Evolutionary conservation across 257 asterid species (phyloP).

Genomic region (Phtheirospermum japonicum): DNA sequence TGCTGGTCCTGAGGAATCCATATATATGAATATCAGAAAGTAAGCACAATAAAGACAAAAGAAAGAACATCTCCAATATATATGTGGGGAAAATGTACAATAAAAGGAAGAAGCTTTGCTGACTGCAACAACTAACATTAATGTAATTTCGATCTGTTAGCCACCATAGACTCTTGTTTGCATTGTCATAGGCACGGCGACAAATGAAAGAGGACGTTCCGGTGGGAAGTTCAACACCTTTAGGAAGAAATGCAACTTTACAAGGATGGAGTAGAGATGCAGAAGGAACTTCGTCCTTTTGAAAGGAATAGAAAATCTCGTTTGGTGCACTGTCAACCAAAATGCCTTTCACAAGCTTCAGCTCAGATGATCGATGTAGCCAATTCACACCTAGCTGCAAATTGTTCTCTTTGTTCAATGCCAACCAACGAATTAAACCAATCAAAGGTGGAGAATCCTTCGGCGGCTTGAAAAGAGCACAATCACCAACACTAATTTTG

Average conservation of each 20-base stretch:
- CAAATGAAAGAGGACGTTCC: constrained; percentile 79
- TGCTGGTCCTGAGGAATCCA: constrained; percentile 60
- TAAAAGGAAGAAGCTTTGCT: constrained; percentile 29
- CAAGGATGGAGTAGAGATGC: constrained; percentile 92
- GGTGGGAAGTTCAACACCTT: constrained; percentile 71
- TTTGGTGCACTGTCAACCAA: constrained; percentile 68
- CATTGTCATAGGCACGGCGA: constrained; percentile 71
- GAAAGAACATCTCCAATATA: background rate
- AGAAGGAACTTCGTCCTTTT: constrained; percentile 73
- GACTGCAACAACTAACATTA: constrained; percentile 56
- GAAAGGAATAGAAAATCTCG: constrained; percentile 88
- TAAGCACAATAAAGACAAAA: constrained; percentile 1
- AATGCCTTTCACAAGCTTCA: constrained; percentile 52
- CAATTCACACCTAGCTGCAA: constrained; percentile 68
- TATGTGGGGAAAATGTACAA: background rate
- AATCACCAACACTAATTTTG: constrained; percentile 56
- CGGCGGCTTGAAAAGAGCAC: constrained; percentile 75
- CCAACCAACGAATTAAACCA: constrained; percentile 63
- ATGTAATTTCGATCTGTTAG: constrained; percentile 73
- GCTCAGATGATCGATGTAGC: constrained; percentile 84
- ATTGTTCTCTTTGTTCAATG: constrained; percentile 38
- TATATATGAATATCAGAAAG: constrained; percentile 14
- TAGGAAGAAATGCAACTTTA: constrained; percentile 96
- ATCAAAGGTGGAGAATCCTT: constrained; percentile 69
- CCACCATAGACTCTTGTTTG: constrained; percentile 69